Percentiles rank a stretch among this genome's conserved stretches.
Evolutionary conservation across 192 early-diverging fungal species (phyloP).

Genomic region (Entophlyctis luteolus): DNA sequence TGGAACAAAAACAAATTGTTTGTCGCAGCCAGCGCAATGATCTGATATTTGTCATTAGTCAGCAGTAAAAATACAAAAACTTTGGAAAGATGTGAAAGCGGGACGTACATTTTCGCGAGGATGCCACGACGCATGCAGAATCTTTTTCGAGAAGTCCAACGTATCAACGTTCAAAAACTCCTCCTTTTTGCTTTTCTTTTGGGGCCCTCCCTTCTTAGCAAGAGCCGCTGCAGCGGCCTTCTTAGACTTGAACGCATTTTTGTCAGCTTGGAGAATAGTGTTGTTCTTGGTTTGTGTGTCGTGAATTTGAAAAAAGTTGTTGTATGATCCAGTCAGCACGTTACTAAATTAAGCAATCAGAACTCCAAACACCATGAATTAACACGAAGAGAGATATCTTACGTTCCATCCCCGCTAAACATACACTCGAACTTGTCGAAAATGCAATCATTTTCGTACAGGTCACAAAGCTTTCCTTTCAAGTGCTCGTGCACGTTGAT

Average conservation of each 20-base stretch:
- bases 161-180: slow-evolving; percentile 80
- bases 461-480: slow-evolving; percentile 91
- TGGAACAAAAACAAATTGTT: slow-evolving; percentile 91
- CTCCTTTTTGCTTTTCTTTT: slow-evolving; percentile 49
- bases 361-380: neutral
- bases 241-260: slow-evolving; percentile 95
- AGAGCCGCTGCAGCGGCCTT: slow-evolving; percentile 64
- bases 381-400: slow-evolving; percentile 38
- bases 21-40: slow-evolving; percentile 89
- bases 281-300: slow-evolving; percentile 75
- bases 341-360: slow-evolving; percentile 44
- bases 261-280: slow-evolving; percentile 92
- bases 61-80: neutral
- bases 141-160: slow-evolving; percentile 94
- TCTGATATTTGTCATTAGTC: slow-evolving; percentile 6
- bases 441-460: slow-evolving; percentile 99
- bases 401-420: slow-evolving; percentile 91
- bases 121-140: slow-evolving; percentile 98
- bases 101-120: slow-evolving; percentile 91
- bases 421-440: slow-evolving; percentile 99
- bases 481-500: slow-evolving; percentile 97
- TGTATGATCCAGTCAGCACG: slow-evolving; percentile 95
- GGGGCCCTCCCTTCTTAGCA: slow-evolving; percentile 33
- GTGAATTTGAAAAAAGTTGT: slow-evolving; percentile 98
- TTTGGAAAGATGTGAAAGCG: neutral